Conservation (phyloP, 2,329 filamentous ascomycete genomes). For the Bipolaris sorokiniana region DNA sequence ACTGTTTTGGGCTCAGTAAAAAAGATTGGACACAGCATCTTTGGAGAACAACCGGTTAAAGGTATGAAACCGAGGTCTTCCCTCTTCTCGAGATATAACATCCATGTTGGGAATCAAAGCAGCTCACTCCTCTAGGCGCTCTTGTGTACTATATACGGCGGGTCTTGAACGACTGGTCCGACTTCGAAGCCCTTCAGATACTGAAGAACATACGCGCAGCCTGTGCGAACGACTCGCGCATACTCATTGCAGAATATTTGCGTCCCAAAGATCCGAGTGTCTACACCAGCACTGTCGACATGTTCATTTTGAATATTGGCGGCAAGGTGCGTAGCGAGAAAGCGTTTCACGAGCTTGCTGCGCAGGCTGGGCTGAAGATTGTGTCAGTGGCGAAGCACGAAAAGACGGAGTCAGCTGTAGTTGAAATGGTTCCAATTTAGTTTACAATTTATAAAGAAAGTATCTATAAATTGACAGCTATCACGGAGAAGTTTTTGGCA, state of each 20-base stretch:
- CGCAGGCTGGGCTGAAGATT: slow-evolving; percentile 13
- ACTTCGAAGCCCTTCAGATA: slow-evolving; percentile 9
- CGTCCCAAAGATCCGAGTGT: slow-evolving; percentile 8
- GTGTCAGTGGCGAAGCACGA: slow-evolving; percentile 9
- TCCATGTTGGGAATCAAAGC: not conserved
- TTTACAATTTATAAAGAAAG: not conserved
- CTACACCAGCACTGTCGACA: slow-evolving; percentile 8
- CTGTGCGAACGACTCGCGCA: slow-evolving; percentile 10
- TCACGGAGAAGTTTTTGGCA: no score
- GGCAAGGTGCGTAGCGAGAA: slow-evolving; percentile 15
- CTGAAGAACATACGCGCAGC: slow-evolving; percentile 10
- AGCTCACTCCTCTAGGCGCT: slow-evolving; percentile 4
- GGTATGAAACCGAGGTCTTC: slow-evolving; percentile 2
- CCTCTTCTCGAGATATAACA: not conserved
- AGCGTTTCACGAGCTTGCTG: slow-evolving; percentile 9
- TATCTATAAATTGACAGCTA: no score
- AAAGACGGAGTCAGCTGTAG: slow-evolving; percentile 11
- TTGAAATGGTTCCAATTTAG: slow-evolving; percentile 12
- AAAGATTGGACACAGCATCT: slow-evolving; percentile 11
- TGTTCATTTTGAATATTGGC: slow-evolving; percentile 16
- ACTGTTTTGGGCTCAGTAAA: slow-evolving; percentile 10
- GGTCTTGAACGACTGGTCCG: slow-evolving; percentile 16
- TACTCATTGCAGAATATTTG: slow-evolving; percentile 13
- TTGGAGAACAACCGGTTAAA: slow-evolving; percentile 12
- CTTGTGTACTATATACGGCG: slow-evolving; percentile 14